Percentiles rank a stretch among this genome's conserved stretches.
Evolutionary conservation across 441 rosid species (phyloP).

Genomic region (Erodium texanum): DNA sequence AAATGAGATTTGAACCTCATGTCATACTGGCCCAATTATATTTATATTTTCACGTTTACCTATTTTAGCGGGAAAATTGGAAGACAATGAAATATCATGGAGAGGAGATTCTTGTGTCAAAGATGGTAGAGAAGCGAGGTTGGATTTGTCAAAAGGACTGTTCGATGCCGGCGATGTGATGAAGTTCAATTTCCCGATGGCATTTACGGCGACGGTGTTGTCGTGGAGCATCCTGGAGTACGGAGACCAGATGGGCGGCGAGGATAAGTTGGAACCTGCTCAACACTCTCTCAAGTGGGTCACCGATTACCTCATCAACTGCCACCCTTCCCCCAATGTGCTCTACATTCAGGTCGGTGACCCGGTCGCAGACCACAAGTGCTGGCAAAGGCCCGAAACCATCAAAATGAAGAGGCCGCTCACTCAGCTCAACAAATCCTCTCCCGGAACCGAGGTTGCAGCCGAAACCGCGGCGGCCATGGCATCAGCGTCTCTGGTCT

Average conservation of each 20-base stretch:
- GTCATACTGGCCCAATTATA: too few species aligned
- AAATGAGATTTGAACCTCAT: too few species aligned
- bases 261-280: conserved; percentile 49
- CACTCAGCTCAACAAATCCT: conserved; percentile 44
- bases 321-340: conserved; percentile 44
- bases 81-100: conserved; percentile 44
- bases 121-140: conserved; percentile 45
- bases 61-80: conserved; percentile 51
- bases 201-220: conserved; percentile 59
- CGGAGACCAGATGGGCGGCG: conserved; percentile 57
- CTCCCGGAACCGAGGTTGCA: conserved; percentile 87
- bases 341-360: conserved; percentile 82
- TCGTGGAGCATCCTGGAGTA: conserved; percentile 61
- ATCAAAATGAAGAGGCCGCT: conserved; percentile 76
- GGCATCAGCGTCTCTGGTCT: conserved; percentile 89
- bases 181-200: conserved; percentile 64
- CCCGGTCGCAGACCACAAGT: conserved; percentile 60
- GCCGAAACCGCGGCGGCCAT: conserved; percentile 95
- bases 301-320: conserved; percentile 59
- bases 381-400: conserved; percentile 89
- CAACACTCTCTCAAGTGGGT: conserved; percentile 63
- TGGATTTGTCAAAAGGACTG: conserved; percentile 67
- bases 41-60: too few species aligned
- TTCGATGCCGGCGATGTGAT: conserved; percentile 74
- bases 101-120: conserved; percentile 61